Conservation (phyloP, 768 basidiomycete genomes). For the Hericium rajendrae region DNA sequence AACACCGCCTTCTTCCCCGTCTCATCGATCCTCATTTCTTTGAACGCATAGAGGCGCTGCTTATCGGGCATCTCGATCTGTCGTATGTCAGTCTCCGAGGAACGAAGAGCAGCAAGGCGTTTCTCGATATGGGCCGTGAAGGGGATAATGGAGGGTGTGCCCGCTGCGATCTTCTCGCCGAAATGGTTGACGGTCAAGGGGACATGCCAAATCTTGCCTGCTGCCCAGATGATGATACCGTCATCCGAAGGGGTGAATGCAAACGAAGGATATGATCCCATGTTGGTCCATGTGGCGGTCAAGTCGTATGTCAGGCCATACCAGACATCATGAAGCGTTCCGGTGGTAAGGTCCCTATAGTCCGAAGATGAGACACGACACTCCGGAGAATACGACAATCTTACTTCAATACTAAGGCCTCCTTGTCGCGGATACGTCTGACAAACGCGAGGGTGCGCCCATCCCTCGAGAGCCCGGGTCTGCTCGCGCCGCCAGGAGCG, state of each 20-base stretch:
- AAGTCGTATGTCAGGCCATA: not conserved
- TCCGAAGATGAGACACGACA: not conserved
- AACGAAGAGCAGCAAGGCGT: conserved; percentile 51
- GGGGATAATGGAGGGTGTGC: conserved; percentile 37
- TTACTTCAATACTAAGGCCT: not conserved
- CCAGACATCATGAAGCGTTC: not conserved
- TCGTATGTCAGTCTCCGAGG: conserved; percentile 38
- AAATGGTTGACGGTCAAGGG: not conserved
- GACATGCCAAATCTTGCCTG: not conserved
- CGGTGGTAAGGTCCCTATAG: not conserved
- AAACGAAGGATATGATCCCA: not conserved
- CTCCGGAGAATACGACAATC: not conserved
- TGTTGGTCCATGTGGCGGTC: not conserved
- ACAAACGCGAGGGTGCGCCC: not conserved
- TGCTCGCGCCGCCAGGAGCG: not conserved
- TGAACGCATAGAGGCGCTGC: not conserved
- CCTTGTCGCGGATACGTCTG: not conserved
- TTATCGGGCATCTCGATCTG: conserved; percentile 1
- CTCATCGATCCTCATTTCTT: not conserved
- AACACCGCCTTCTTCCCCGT: not conserved
- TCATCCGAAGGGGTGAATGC: not conserved
- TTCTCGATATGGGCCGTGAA: conserved; percentile 60
- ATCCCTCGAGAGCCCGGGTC: not conserved
- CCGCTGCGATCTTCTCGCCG: conserved; percentile 26
- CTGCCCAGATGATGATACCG: not conserved